phyloP scores from a whole-genome alignment of 2,329 filamentous ascomycete genomes.

The Colletotrichum liriopes region DNA sequence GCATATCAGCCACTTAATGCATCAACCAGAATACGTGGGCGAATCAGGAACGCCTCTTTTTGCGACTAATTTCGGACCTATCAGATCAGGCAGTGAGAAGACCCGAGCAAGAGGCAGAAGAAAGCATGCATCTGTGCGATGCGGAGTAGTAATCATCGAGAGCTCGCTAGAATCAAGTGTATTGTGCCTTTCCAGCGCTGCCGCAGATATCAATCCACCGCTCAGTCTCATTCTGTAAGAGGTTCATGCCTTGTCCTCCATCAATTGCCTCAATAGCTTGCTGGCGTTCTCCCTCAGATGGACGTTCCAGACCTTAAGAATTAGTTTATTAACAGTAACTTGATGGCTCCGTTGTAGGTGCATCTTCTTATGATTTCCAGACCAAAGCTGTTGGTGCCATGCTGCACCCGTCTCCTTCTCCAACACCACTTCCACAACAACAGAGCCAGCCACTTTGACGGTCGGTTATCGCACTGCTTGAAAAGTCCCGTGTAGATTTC shows the following conservation, averaged over 20 bases:
- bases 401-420: too few relatives aligned
- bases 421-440: too few relatives aligned
- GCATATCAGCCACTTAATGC: not conserved
- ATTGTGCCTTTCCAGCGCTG: slow-evolving; percentile 45
- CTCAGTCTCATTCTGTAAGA: slow-evolving; percentile 45
- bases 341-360: slow-evolving; percentile 42
- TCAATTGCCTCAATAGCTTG: slow-evolving; percentile 45
- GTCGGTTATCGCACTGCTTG: too few relatives aligned
- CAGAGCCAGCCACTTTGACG: too few relatives aligned
- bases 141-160: too few relatives aligned
- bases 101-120: too few relatives aligned
- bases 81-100: too few relatives aligned
- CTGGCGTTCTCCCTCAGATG: slow-evolving; percentile 43
- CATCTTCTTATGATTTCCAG: slow-evolving; percentile 41
- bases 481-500: too few relatives aligned
- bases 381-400: slow-evolving; percentile 46
- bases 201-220: slow-evolving; percentile 46
- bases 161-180: not conserved
- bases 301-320: slow-evolving; percentile 17
- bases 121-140: too few relatives aligned
- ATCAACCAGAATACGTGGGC: not conserved
- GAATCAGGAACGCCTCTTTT: not conserved
- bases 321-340: slow-evolving; percentile 43
- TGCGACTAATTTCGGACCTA: too few relatives aligned
- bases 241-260: slow-evolving; percentile 46